phyloP scores from a whole-genome alignment of 139 green algal genomes.

The Chlamydomonas schloesseri region DNA sequence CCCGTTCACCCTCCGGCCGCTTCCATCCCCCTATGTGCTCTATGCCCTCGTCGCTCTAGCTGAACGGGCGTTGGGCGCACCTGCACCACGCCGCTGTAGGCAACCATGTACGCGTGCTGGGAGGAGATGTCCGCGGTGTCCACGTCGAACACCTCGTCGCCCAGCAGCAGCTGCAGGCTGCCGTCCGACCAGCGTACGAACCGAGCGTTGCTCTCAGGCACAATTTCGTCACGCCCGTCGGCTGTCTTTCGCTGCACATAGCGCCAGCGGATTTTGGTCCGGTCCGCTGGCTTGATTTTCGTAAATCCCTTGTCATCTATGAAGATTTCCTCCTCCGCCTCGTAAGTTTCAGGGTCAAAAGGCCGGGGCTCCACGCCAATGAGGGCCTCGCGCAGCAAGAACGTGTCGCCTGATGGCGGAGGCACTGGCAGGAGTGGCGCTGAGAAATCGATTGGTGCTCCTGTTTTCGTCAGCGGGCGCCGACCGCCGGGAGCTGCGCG shows the following conservation, averaged over 20 bases:
- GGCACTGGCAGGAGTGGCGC: conserved; percentile 54
- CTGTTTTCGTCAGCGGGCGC: conserved; percentile 3
- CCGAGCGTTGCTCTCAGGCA: conserved; percentile 81
- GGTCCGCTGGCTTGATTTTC: conserved; percentile 34
- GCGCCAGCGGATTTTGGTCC: conserved; percentile 48
- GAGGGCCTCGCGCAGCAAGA: conserved; percentile 76
- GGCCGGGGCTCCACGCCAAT: conserved; percentile 72
- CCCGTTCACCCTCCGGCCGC: too few relatives aligned
- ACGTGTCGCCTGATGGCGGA: conserved; percentile 30
- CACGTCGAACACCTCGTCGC: conserved; percentile 83
- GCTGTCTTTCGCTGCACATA: neutral
- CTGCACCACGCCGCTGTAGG: conserved; percentile 57
- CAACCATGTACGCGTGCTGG: conserved; percentile 77
- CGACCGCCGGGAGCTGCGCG: neutral
- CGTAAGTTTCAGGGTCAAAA: conserved; percentile 74
- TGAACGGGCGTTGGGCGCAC: conserved; percentile 30
- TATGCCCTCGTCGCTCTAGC: too few relatives aligned
- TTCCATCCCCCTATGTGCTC: too few relatives aligned
- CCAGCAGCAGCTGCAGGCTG: conserved; percentile 76
- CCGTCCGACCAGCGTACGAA: conserved; percentile 88
- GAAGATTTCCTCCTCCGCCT: conserved; percentile 58
- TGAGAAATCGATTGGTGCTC: conserved; percentile 53
- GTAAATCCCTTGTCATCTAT: conserved; percentile 56
- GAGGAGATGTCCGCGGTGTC: conserved; percentile 64
- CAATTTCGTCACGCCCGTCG: conserved; percentile 36